Evolutionary conservation across 2,329 filamentous ascomycete species (phyloP).

Genomic region (Graphiopsis chlorocephala): DNA sequence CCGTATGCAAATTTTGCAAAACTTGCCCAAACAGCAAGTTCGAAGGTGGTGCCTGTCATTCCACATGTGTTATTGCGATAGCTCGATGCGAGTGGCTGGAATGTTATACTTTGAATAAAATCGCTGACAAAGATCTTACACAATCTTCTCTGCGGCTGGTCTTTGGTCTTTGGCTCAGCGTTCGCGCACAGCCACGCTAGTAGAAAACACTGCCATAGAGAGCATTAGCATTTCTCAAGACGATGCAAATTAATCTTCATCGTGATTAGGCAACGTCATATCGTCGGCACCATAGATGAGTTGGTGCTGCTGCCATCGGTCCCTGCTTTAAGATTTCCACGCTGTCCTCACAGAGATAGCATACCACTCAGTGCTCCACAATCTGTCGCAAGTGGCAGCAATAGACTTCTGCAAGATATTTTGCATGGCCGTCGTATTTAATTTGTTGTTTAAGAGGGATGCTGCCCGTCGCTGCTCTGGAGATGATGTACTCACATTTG

Average conservation of each 20-base stretch:
- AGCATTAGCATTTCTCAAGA: not conserved
- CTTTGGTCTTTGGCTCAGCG: not conserved
- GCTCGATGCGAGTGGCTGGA: not conserved
- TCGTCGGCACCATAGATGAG: not conserved
- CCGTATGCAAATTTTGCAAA: not conserved
- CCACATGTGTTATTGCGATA: not conserved
- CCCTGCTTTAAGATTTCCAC: not conserved
- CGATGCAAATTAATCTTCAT: not conserved
- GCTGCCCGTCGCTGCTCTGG: not conserved
- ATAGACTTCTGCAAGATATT: not conserved
- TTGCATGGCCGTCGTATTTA: not conserved
- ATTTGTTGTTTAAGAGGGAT: not conserved
- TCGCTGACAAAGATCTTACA: not conserved
- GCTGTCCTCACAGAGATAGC: not conserved
- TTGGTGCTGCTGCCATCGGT: not conserved
- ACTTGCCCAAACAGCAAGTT: not conserved
- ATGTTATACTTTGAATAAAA: not conserved
- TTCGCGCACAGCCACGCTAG: not conserved
- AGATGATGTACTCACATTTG: not conserved
- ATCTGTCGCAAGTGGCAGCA: not conserved
- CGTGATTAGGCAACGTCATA: not conserved
- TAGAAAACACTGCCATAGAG: not conserved
- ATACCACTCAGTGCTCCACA: not conserved
- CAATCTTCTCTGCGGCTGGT: not conserved
- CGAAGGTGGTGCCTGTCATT: not conserved